A percentile compares a stretch with the other conserved stretches of the same genome.
phyloP scores from a whole-genome alignment of 1,284 basidiomycete species.

The Apiotrichum sp. region DNA sequence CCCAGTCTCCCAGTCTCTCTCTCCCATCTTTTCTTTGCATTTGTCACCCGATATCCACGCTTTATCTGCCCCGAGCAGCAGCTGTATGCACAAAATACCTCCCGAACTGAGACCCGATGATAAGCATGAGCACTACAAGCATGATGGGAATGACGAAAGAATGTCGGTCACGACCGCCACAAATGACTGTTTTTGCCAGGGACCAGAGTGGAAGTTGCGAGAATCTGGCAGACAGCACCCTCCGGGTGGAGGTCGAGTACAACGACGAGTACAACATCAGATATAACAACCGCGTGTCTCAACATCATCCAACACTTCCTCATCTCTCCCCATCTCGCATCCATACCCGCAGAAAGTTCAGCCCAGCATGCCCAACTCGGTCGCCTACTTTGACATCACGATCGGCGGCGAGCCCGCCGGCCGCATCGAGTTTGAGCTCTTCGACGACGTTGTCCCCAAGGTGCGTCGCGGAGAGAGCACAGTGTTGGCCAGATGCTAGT shows the following conservation, averaged over 20 bases:
- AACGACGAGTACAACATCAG: no score
- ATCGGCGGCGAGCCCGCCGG: conserved; percentile 58
- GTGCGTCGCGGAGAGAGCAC: conserved; percentile 13
- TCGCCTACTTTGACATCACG: conserved; percentile 67
- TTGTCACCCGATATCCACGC: conserved; percentile 6
- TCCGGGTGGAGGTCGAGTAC: no score
- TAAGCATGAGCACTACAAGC: no score
- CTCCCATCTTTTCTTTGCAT: conserved; percentile 2
- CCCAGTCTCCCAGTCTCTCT: conserved; percentile 1
- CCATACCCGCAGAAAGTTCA: background rate
- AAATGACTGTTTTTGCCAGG: no score
- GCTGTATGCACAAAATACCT: conserved; percentile 11
- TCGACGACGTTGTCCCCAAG: conserved; percentile 57
- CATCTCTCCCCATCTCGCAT: background rate
- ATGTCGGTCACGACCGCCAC: no score
- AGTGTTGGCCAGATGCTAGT: background rate
- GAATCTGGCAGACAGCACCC: no score
- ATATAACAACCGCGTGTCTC: no score
- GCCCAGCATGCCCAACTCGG: conserved; percentile 43
- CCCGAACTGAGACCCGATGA: no score
- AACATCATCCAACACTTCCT: background rate
- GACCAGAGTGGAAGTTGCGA: no score
- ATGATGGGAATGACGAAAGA: no score
- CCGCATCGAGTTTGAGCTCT: conserved; percentile 76
- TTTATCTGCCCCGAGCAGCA: background rate